Evolutionary conservation across 1,139 yeast species (phyloP), one percentile per base, ranked within the genome.

Genomic region (Blastobotrys arbuscula): DNA sequence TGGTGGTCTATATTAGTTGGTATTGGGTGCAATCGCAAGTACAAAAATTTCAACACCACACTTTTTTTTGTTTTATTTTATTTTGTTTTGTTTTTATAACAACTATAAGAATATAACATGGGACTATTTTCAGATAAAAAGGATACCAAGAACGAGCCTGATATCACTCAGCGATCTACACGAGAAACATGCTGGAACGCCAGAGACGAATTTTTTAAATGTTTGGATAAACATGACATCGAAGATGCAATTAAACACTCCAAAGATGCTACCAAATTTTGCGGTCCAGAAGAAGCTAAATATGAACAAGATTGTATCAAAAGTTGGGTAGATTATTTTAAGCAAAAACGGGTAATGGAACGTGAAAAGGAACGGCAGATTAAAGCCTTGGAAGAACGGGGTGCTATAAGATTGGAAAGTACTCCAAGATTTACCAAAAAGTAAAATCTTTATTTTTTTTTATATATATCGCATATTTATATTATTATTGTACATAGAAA

Each of bases 121-220:
- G 54, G 54, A 8, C 34, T 52, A 7, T 52, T 52, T 39, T 40
- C 53, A n/a, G 39, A 36, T 31, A 20, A 39, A 34, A 30, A 19
- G 13, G 39, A 36, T 31, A 13, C 35, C 28, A 34, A 21, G 13
- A 38, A 18, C 38, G 30, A 20, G 43, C 44, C 40, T 19, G 73
- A 78, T 28, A 36, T 36, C 26, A 36, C 42, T 4, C 73, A 83
- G 55, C 61, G 66, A 50, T 65, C 73, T 24, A 72, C 76, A 49
- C 72, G 88, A 52, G 72, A 75, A 56, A 66, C 67, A 53, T 83
- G 90, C 66, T 83, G 89, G 89, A 82, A 77, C 36, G 70, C 83
- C 16, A 71, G 90, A 50, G 90, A 83, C 59, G 56, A 58, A 23
- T 82, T 70, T 58, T 80, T 81, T 55, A 67, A 63, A 2, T 83